Evolutionary conservation across 768 basidiomycete genomes (phyloP).

Genomic region (Strobilomyces dryophilus): DNA sequence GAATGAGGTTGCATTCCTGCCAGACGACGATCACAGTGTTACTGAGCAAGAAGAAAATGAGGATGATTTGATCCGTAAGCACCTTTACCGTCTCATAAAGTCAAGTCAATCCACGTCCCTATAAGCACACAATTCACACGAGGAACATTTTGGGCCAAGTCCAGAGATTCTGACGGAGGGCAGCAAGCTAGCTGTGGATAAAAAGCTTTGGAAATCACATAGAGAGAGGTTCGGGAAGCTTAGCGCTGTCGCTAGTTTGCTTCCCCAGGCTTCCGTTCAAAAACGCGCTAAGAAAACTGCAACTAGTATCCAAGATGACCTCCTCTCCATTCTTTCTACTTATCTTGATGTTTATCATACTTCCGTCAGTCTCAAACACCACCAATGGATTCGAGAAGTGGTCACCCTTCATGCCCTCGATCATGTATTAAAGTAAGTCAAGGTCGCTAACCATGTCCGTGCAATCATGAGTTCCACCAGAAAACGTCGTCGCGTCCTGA

Average conservation of each 20-base stretch:
- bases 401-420: constrained; percentile 79
- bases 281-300: constrained; percentile 20
- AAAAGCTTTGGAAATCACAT: constrained; percentile 51
- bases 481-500: constrained; percentile 84
- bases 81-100: background rate
- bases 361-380: constrained; percentile 59
- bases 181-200: constrained; percentile 50
- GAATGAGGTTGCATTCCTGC: background rate
- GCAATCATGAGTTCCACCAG: constrained; percentile 37
- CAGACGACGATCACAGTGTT: constrained; percentile 21
- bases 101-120: background rate
- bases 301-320: constrained; percentile 56
- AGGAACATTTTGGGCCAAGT: constrained; percentile 67
- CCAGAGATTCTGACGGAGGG: constrained; percentile 48
- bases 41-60: constrained; percentile 30
- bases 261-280: constrained; percentile 39
- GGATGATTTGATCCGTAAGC: constrained; percentile 17
- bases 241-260: constrained; percentile 40
- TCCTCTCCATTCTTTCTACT: constrained; percentile 61
- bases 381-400: constrained; percentile 60
- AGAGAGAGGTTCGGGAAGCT: constrained; percentile 53
- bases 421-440: constrained; percentile 77
- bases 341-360: constrained; percentile 78
- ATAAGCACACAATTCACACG: constrained; percentile 48
- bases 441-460: background rate